Evolutionary conservation across 139 green algal species (phyloP).

Genomic region (Volvox africanus): DNA sequence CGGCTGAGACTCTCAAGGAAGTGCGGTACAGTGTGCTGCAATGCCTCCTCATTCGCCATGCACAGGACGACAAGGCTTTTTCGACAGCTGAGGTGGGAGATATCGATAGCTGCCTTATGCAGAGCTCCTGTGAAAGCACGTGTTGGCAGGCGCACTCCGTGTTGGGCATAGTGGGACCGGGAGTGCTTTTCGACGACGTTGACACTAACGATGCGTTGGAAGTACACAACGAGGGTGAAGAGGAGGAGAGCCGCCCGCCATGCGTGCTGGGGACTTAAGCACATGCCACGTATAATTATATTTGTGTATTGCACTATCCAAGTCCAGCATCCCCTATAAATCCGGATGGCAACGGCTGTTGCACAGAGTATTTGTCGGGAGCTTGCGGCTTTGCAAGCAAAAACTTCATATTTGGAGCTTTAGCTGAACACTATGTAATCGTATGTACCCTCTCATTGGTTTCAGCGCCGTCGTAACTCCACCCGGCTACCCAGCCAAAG

Average conservation of each 20-base stretch:
- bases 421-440: too few species aligned
- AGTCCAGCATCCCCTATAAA: too few species aligned
- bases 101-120: neutral
- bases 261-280: too few species aligned
- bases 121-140: slow-evolving; percentile 1
- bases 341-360: too few species aligned
- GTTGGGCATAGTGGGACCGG: neutral
- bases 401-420: too few species aligned
- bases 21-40: slow-evolving; percentile 14
- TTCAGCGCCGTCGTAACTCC: too few species aligned
- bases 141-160: slow-evolving; percentile 11
- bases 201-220: neutral
- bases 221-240: neutral
- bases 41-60: slow-evolving; percentile 43
- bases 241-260: neutral
- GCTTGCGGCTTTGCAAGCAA: too few species aligned
- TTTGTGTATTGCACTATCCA: too few species aligned
- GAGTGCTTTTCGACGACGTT: neutral
- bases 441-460: too few species aligned
- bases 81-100: slow-evolving; percentile 14
- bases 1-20: slow-evolving; percentile 21
- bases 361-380: too few species aligned
- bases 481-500: too few species aligned
- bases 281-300: too few species aligned
- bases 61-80: slow-evolving; percentile 19